Percentiles rank a stretch among this genome's conserved stretches.
Conservation (phyloP, 192 early-diverging fungal species). For the Gaertneriomyces sp. region DNA sequence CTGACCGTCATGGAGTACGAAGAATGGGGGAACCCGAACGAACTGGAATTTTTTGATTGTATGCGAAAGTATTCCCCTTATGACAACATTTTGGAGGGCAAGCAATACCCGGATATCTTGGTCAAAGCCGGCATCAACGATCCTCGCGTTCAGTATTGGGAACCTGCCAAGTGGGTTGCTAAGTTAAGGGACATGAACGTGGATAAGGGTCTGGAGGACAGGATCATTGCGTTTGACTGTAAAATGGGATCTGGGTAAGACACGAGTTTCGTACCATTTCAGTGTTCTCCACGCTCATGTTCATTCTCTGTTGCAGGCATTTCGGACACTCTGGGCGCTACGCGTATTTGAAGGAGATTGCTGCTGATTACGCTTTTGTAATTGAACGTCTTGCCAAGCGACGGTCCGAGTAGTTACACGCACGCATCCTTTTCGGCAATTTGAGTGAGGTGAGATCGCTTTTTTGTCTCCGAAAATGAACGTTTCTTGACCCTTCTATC, state of each 20-base stretch:
- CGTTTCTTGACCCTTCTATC: no score
- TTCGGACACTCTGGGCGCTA: conserved; percentile 51
- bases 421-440: no score
- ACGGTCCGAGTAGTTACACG: no score
- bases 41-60: conserved; percentile 47
- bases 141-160: conserved; percentile 81
- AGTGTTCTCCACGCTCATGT: not conserved
- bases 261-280: not conserved
- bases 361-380: conserved; percentile 43
- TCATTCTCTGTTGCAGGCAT: not conserved
- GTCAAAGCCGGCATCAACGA: conserved; percentile 77
- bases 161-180: conserved; percentile 88
- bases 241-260: conserved; percentile 41
- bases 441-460: no score
- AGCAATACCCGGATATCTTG: conserved; percentile 41
- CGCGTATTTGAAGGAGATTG: conserved; percentile 42
- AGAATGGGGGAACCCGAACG: conserved; percentile 48
- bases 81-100: conserved; percentile 38
- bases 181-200: conserved; percentile 52
- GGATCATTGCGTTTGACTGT: conserved; percentile 39
- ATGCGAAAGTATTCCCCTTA: conserved; percentile 52
- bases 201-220: conserved; percentile 14
- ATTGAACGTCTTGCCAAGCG: conserved; percentile 23
- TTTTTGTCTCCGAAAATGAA: no score
- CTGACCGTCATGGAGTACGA: conserved; percentile 42